phyloP scores from a whole-genome alignment of 2,329 filamentous ascomycete genomes.

The Balansia obtecta region DNA sequence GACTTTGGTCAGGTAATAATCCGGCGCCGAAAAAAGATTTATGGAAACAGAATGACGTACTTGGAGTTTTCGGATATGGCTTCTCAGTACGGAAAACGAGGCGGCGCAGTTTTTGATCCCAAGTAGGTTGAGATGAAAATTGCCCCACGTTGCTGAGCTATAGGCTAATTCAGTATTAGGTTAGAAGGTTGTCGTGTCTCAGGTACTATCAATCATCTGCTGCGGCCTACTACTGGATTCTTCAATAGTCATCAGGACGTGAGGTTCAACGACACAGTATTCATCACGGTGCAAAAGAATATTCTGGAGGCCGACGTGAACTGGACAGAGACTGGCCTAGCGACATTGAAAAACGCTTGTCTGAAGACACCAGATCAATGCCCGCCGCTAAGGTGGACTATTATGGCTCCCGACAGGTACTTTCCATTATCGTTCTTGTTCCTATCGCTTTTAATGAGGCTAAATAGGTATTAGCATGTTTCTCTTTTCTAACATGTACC shows the following conservation, averaged over 20 bases:
- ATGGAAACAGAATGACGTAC: constrained; percentile 12
- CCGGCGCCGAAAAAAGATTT: constrained; percentile 14
- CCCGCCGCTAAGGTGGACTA: constrained; percentile 19
- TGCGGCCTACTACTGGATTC: constrained; percentile 4
- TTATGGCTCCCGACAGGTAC: constrained; percentile 24
- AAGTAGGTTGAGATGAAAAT: constrained; percentile 11
- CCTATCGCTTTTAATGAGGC: not conserved
- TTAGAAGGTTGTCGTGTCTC: constrained; percentile 4
- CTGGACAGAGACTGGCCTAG: constrained; percentile 2
- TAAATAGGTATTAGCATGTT: not conserved
- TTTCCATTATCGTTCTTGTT: not conserved
- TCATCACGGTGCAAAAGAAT: constrained; percentile 4
- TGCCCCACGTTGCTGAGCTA: not conserved
- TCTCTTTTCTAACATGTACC: not conserved
- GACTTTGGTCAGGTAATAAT: constrained; percentile 20
- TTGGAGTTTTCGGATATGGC: constrained; percentile 15
- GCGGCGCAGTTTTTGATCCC: constrained; percentile 17
- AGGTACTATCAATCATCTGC: constrained; percentile 6
- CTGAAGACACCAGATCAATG: constrained; percentile 12
- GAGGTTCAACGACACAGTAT: constrained; percentile 11
- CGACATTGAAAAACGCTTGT: constrained; percentile 13
- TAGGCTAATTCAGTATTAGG: constrained; percentile 1
- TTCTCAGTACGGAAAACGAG: constrained; percentile 15
- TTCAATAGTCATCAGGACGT: constrained; percentile 8
- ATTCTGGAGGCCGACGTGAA: constrained; percentile 13